Evolutionary conservation across 1,139 yeast species (phyloP), one percentile per base, ranked within the genome.

Genomic region (Magnusiomyces suaveolens): DNA sequence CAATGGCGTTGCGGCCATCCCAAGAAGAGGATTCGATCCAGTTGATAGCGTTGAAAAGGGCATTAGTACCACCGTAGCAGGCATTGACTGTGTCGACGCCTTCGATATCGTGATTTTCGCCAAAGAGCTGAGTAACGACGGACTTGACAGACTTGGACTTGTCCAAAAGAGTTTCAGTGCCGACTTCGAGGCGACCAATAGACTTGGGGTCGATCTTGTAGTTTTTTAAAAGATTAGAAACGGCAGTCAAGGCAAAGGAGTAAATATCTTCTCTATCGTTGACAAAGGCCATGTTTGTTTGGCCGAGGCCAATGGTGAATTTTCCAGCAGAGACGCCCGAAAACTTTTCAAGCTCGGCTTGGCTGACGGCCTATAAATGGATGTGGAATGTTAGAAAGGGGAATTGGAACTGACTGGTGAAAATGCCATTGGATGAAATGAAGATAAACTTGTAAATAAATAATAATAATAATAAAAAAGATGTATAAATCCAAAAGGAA

Each of bases 1-100:
- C 99, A 66, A 92, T 82, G 58, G 98, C 98, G 67, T 92, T 90
- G 73, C 98, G 83, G 61, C 99, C 99, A 69, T 94, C 98, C 98
- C 98, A 94, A 50, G 92, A 79, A 39, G 90, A 83, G 38, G 97
- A 88, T 74, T 92, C 97, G 64, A 94, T 74, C 98, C 98, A 94
- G 79, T 89, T 90, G 69, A 92, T 71, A 26, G 97, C 82, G 75
- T 90, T 92, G 76, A 94, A 84, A 46, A 94, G 80, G 23, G 98
- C 97, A 65, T 86, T 83, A 62, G 98, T 92, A 71, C 97, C 99
- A 70, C 98, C 98, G 73, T 94, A 94, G 75, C 99, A 94, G 48
- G 99, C 99, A 72, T 94, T 94, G 65, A 90, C 72, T 62, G 96
- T 89, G 74, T 94, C 99, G 61, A 94, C 77, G 72, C 99, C 99